Percentiles rank a stretch among this genome's conserved stretches.
Evolutionary conservation across 2,329 filamentous ascomycete genomes (phyloP).

Genomic region (Aspergillus pseudoviridinutans): DNA sequence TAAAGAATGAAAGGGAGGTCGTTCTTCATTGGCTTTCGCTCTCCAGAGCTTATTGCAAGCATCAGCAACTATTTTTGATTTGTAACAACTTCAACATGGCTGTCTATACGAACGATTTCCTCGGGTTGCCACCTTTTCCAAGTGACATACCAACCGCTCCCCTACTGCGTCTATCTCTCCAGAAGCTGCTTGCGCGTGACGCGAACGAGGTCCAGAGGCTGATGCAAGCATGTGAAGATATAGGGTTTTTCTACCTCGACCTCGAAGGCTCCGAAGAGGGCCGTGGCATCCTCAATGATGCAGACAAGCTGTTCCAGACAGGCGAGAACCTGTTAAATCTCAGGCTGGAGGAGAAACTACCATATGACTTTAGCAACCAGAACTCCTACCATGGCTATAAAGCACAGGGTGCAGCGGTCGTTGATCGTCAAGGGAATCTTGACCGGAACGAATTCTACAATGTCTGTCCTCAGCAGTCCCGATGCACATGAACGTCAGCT

Average conservation of each 20-base stretch:
- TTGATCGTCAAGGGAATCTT: slow-evolving; percentile 47
- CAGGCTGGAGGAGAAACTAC: slow-evolving; percentile 48
- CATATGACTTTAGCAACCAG: slow-evolving; percentile 50
- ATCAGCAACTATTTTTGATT: neutral
- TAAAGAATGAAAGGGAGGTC: neutral
- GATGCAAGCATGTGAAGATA: slow-evolving; percentile 40
- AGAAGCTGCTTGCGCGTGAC: slow-evolving; percentile 36
- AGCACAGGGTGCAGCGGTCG: slow-evolving; percentile 43
- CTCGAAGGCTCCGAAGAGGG: slow-evolving; percentile 38
- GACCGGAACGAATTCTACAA: slow-evolving; percentile 56
- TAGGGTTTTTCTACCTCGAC: slow-evolving; percentile 58
- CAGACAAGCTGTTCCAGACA: slow-evolving; percentile 45
- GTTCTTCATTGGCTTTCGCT: neutral
- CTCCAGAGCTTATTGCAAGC: neutral
- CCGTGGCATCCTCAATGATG: slow-evolving; percentile 39
- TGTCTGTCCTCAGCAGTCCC: slow-evolving; percentile 25
- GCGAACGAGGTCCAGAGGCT: slow-evolving; percentile 32
- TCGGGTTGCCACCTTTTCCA: slow-evolving; percentile 39
- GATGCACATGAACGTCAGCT: neutral
- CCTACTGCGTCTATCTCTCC: slow-evolving; percentile 40
- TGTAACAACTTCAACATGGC: neutral
- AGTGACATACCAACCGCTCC: slow-evolving; percentile 41
- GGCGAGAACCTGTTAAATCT: slow-evolving; percentile 48
- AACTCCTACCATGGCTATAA: slow-evolving; percentile 55
- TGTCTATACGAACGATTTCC: slow-evolving; percentile 16